These are phyloP conservation scores for Xylaria telfairii DNA, from an alignment of 495 filamentous ascomycete genomes.

Conservation along the genomic window DNA sequence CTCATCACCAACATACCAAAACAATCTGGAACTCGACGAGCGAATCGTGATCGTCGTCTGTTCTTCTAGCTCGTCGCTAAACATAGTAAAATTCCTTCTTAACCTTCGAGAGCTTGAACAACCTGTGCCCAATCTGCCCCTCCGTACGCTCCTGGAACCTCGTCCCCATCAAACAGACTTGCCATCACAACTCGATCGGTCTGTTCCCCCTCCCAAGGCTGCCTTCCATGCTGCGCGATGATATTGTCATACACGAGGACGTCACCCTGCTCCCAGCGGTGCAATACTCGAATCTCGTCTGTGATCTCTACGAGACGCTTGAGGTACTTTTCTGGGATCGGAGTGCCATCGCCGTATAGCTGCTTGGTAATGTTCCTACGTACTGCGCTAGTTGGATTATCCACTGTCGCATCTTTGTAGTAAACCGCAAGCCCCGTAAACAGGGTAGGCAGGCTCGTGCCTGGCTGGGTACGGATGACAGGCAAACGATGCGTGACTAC, in stretches of 20 bases:
- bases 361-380: conserved; percentile 34
- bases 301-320: conserved; percentile 53
- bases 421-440: conserved; percentile 58
- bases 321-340: conserved; percentile 58
- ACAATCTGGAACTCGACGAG: no score
- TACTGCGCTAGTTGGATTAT: neutral
- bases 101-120: conserved; percentile 45
- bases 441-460: conserved; percentile 56
- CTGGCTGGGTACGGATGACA: conserved; percentile 54
- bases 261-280: conserved; percentile 48
- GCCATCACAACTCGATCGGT: conserved; percentile 52
- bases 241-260: conserved; percentile 57
- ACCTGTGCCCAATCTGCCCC: conserved; percentile 54
- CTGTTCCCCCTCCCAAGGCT: conserved; percentile 56
- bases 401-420: conserved; percentile 31
- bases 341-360: conserved; percentile 58
- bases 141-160: conserved; percentile 52
- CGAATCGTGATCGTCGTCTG: no score
- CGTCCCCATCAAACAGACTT: conserved; percentile 48
- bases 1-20: no score
- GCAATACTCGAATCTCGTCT: conserved; percentile 54
- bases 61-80: no score
- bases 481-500: conserved; percentile 46
- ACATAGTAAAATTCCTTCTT: neutral
- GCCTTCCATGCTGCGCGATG: conserved; percentile 54